Evolutionary conservation across 1,139 yeast genomes (phyloP).

Genomic region (Spathaspora sp.): DNA sequence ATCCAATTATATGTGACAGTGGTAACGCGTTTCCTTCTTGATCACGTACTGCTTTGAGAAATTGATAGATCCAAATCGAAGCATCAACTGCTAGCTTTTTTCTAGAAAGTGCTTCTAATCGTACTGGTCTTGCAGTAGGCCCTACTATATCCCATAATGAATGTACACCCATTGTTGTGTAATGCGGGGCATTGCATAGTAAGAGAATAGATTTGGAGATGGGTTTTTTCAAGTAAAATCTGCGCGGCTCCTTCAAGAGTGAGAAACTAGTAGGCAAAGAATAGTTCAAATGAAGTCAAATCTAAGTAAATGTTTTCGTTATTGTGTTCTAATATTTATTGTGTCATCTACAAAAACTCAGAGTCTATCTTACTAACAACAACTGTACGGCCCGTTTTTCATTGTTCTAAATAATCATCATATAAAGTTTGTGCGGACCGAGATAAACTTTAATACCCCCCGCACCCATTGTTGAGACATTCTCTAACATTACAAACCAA

Average conservation of each 20-base stretch:
- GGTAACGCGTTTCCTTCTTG: slow-evolving; percentile 74
- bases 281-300: too few species aligned
- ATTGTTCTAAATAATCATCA: background rate
- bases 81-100: slow-evolving; percentile 93
- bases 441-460: background rate
- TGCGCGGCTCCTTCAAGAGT: too few species aligned
- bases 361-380: too few species aligned
- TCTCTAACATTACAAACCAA: background rate
- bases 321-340: too few species aligned
- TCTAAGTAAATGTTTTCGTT: too few species aligned
- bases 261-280: too few species aligned
- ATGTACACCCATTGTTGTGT: slow-evolving; percentile 85
- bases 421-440: background rate
- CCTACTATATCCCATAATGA: slow-evolving; percentile 92
- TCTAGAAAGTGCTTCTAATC: slow-evolving; percentile 77
- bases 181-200: background rate
- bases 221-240: background rate
- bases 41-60: slow-evolving; percentile 91
- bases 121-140: slow-evolving; percentile 87
- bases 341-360: too few species aligned
- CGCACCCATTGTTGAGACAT: background rate
- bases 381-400: background rate
- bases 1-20: slow-evolving; percentile 89
- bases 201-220: too few species aligned
- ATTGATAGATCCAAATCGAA: slow-evolving; percentile 97